A percentile compares a stretch with the other conserved stretches of the same genome.
These are phyloP conservation scores for Globisporangium cylindrosporum DNA, from an alignment of 352 stramenopile species.

Conservation along the genomic window DNA sequence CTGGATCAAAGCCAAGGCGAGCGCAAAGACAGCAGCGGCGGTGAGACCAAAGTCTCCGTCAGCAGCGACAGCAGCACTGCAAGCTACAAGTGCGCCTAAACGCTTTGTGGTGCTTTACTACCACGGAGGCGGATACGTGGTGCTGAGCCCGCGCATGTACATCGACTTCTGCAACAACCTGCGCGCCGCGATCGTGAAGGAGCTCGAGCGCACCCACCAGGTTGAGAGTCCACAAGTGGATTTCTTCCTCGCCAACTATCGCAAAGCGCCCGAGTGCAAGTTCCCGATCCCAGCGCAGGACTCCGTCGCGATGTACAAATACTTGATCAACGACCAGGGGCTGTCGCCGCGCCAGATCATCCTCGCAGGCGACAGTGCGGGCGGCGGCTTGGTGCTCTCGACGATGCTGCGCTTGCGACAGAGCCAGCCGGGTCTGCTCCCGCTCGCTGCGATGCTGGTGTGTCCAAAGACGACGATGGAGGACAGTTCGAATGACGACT, in stretches of 20 bases:
- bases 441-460: constrained; percentile 28
- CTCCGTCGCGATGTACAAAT: constrained; percentile 37
- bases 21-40: background rate
- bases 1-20: constrained; percentile 24
- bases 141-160: constrained; percentile 41
- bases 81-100: constrained; percentile 2
- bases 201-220: constrained; percentile 20
- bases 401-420: constrained; percentile 35
- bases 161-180: constrained; percentile 29
- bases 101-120: constrained; percentile 37
- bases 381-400: constrained; percentile 38
- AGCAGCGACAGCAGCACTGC: background rate
- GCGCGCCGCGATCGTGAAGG: constrained; percentile 21
- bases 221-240: constrained; percentile 28
- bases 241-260: constrained; percentile 50
- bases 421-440: constrained; percentile 18
- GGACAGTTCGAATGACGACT: constrained; percentile 17
- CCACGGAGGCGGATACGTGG: constrained; percentile 42
- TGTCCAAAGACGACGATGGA: constrained; percentile 35
- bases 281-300: constrained; percentile 41
- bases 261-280: constrained; percentile 41
- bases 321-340: constrained; percentile 31
- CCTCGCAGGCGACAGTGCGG: constrained; percentile 43
- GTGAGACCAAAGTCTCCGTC: constrained; percentile 4
- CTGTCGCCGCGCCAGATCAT: constrained; percentile 37